These are phyloP conservation scores for Ulota crispa DNA, from an alignment of 225 moss, liverwort and hornwort genomes.

Conservation along the genomic window DNA sequence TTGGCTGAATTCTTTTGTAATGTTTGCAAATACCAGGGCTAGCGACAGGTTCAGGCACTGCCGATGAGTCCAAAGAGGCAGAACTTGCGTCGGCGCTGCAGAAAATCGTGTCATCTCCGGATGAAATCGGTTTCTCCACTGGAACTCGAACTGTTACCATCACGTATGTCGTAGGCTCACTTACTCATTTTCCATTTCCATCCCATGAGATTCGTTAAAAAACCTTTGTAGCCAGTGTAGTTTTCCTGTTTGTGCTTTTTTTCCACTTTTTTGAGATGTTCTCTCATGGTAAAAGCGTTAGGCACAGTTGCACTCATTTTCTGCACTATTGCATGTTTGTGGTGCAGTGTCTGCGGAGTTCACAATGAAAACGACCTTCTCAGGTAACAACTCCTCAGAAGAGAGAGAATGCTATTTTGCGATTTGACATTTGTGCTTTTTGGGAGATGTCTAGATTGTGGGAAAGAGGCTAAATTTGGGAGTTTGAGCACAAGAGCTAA, in stretches of 20 bases:
- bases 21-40: conserved; percentile 28
- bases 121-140: conserved; percentile 54
- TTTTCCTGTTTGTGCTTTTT: not conserved
- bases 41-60: conserved; percentile 53
- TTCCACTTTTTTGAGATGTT: not conserved
- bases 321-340: not conserved
- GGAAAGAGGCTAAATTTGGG: not conserved
- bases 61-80: conserved; percentile 61
- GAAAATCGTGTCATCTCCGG: conserved; percentile 53
- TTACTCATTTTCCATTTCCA: not conserved
- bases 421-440: not conserved
- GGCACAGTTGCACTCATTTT: not conserved
- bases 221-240: not conserved
- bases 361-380: conserved; percentile 71
- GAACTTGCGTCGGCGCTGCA: conserved; percentile 53
- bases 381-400: conserved; percentile 36
- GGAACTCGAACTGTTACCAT: conserved; percentile 71
- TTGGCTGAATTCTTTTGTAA: not conserved
- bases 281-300: not conserved
- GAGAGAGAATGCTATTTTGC: not conserved
- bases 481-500: not conserved
- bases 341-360: conserved; percentile 83
- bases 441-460: not conserved
- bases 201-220: not conserved
- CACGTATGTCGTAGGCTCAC: conserved; percentile 35